Percentiles rank a stretch among this genome's conserved stretches.
These are phyloP conservation scores for Rhipidocladum racemiflorum DNA, from an alignment of 176 grass and related monocot species.

Conservation along the genomic window DNA sequence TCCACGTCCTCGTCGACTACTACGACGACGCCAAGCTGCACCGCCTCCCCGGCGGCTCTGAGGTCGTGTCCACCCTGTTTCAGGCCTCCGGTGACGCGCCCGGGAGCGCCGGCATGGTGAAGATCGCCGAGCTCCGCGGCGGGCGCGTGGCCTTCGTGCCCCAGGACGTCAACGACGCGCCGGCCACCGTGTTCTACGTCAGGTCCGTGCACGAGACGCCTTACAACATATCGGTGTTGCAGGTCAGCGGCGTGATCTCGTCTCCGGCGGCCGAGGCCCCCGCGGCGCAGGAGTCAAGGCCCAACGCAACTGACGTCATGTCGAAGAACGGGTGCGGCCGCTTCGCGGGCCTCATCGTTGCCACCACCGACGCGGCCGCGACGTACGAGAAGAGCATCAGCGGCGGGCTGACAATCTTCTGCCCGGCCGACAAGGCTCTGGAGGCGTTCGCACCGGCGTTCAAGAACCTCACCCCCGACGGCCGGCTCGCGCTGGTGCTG, in stretches of 20 bases:
- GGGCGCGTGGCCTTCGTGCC: conserved; percentile 52
- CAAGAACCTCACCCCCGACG: conserved; percentile 31
- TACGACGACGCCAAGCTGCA: conserved; percentile 66
- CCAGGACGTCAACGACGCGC: conserved; percentile 24
- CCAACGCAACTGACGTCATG: conserved; percentile 46
- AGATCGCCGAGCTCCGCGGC: conserved; percentile 46
- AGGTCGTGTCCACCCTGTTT: conserved; percentile 44
- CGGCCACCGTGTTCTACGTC: conserved; percentile 42
- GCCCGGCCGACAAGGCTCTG: conserved; percentile 52
- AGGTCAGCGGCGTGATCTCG: conserved; percentile 46
- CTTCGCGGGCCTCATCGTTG: conserved; percentile 44
- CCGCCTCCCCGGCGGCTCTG: conserved; percentile 42
- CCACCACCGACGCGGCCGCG: conserved; percentile 31
- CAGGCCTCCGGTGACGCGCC: conserved; percentile 65
- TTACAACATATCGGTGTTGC: conserved; percentile 57
- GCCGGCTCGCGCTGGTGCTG: conserved; percentile 42
- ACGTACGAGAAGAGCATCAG: conserved; percentile 21
- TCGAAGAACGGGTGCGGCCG: conserved; percentile 50
- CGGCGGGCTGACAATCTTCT: conserved; percentile 55
- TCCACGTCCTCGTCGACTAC: conserved; percentile 76
- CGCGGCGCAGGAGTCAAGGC: conserved; percentile 27
- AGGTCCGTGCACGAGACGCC: conserved; percentile 50
- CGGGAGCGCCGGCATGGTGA: conserved; percentile 56
- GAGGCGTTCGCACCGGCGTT: conserved; percentile 45
- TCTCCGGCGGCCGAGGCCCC: conserved; percentile 58